phyloP scores from a whole-genome alignment of 495 filamentous ascomycete species.

The Amphirosellinia nigrospora region DNA sequence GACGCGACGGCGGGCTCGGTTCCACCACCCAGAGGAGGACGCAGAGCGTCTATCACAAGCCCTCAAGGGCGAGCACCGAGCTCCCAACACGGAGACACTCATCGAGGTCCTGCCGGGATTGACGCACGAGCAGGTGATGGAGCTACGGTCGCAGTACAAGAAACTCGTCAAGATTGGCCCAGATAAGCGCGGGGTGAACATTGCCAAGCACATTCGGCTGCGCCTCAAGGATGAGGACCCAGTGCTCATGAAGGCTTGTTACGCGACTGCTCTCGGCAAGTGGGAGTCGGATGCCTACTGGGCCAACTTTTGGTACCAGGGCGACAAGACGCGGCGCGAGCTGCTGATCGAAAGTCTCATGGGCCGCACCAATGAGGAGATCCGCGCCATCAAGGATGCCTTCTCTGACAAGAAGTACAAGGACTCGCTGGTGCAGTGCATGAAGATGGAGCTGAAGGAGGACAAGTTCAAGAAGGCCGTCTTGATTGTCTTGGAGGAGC shows the following conservation, averaged over 20 bases:
- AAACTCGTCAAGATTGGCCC: conserved; percentile 73
- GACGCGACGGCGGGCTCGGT: conserved; percentile 60
- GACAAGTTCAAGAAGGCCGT: conserved; percentile 94
- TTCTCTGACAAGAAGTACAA: conserved; percentile 92
- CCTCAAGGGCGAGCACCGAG: conserved; percentile 69
- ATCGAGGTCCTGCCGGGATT: conserved; percentile 85
- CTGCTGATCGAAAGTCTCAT: conserved; percentile 92
- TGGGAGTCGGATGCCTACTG: conserved; percentile 97
- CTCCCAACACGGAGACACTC: conserved; percentile 70
- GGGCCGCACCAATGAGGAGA: conserved; percentile 84
- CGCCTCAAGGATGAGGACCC: conserved; percentile 69
- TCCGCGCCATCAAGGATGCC: conserved; percentile 87
- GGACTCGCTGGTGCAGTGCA: conserved; percentile 82
- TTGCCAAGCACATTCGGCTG: conserved; percentile 93
- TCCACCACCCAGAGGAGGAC: conserved; percentile 82
- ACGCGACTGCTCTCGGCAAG: conserved; percentile 85
- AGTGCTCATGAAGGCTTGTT: conserved; percentile 83
- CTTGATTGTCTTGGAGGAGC: conserved; percentile 81
- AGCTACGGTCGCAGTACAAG: conserved; percentile 88
- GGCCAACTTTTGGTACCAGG: conserved; percentile 99
- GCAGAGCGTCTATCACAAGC: conserved; percentile 76
- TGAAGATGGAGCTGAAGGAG: conserved; percentile 88
- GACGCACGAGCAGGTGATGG: conserved; percentile 82
- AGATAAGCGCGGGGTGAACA: conserved; percentile 84
- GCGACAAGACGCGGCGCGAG: conserved; percentile 80